Evolutionary conservation across 208 protist species (phyloP).

Genomic region (Crithidia expoeki): DNA sequence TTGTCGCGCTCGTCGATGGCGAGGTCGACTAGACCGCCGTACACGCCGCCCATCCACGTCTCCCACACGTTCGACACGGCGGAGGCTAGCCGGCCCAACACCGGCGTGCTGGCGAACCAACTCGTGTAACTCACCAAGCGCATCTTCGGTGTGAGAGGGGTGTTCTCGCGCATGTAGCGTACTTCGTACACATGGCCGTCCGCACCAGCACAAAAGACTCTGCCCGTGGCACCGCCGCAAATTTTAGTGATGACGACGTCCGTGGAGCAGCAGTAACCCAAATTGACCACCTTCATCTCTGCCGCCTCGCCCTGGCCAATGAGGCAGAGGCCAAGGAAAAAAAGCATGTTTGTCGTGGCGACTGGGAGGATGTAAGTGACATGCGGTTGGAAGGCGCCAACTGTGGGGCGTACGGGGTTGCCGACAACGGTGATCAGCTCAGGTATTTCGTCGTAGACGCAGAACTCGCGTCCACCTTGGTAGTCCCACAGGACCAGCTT

Average conservation of each 20-base stretch:
- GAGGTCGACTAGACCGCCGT: slow-evolving; percentile 73
- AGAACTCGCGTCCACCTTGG: slow-evolving; percentile 73
- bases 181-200: slow-evolving; percentile 86
- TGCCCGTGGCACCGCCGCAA: slow-evolving; percentile 39
- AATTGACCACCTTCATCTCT: slow-evolving; percentile 70
- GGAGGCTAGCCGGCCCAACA: slow-evolving; percentile 67
- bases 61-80: slow-evolving; percentile 48
- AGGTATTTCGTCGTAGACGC: slow-evolving; percentile 82
- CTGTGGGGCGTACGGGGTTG: slow-evolving; percentile 47
- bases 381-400: slow-evolving; percentile 82
- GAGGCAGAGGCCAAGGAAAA: slow-evolving; percentile 83
- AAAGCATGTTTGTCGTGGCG: slow-evolving; percentile 70
- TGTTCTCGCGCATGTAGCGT: slow-evolving; percentile 72
- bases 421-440: slow-evolving; percentile 87
- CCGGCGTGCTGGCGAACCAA: slow-evolving; percentile 40
- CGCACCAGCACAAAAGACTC: slow-evolving; percentile 81
- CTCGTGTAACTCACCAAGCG: slow-evolving; percentile 75
- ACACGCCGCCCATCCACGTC: slow-evolving; percentile 51
- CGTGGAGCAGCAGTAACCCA: slow-evolving; percentile 71
- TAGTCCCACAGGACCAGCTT: slow-evolving; percentile 87
- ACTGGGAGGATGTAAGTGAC: slow-evolving; percentile 81
- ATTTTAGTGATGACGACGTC: slow-evolving; percentile 71
- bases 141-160: slow-evolving; percentile 65
- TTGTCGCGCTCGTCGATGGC: slow-evolving; percentile 62
- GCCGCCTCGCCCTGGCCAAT: slow-evolving; percentile 46